Evolutionary conservation across 371 early-diverging fungal genomes (phyloP).

Genomic region (Saksenaea vasiformis): DNA sequence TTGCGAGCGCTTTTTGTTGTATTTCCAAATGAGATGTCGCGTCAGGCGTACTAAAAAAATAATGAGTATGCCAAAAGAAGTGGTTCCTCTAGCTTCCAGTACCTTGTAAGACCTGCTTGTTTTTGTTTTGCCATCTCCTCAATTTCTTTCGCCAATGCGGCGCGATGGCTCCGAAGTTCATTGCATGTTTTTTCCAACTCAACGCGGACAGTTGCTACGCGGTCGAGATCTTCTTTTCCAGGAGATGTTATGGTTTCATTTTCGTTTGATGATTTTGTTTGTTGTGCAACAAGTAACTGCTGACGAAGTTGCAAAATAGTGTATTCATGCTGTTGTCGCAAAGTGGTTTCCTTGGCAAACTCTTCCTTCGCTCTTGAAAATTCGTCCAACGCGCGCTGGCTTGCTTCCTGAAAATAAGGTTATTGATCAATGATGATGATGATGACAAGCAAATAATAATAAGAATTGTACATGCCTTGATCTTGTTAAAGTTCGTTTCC

Average conservation of each 20-base stretch:
- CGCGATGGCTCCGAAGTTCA: slow-evolving; percentile 33
- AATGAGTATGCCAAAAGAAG: not conserved
- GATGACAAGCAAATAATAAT: too few relatives aligned
- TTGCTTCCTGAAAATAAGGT: slow-evolving; percentile 27
- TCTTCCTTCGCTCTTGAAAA: slow-evolving; percentile 45
- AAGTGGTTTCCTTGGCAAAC: slow-evolving; percentile 34
- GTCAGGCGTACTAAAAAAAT: slow-evolving; percentile 1
- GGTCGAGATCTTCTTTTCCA: slow-evolving; percentile 28
- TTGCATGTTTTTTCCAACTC: slow-evolving; percentile 38
- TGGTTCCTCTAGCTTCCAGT: not conserved
- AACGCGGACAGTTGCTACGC: slow-evolving; percentile 28
- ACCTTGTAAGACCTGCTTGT: slow-evolving; percentile 38
- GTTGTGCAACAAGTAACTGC: slow-evolving; percentile 28
- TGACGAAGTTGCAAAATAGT: slow-evolving; percentile 31
- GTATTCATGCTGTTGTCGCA: slow-evolving; percentile 40
- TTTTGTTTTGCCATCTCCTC: slow-evolving; percentile 34
- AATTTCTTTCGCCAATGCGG: slow-evolving; percentile 30
- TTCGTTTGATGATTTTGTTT: slow-evolving; percentile 11
- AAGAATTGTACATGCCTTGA: slow-evolving; percentile 33
- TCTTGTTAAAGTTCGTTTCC: slow-evolving; percentile 33
- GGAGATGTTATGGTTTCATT: slow-evolving; percentile 15
- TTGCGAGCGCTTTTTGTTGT: slow-evolving; percentile 28
- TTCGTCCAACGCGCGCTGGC: slow-evolving; percentile 40
- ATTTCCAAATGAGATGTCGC: slow-evolving; percentile 13
- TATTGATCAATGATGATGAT: not conserved